A percentile compares a stretch with the other conserved stretches of the same genome.
These are phyloP conservation scores for Ganoderma leucocontextum DNA, from an alignment of 1,284 basidiomycete species.

Conservation along the genomic window DNA sequence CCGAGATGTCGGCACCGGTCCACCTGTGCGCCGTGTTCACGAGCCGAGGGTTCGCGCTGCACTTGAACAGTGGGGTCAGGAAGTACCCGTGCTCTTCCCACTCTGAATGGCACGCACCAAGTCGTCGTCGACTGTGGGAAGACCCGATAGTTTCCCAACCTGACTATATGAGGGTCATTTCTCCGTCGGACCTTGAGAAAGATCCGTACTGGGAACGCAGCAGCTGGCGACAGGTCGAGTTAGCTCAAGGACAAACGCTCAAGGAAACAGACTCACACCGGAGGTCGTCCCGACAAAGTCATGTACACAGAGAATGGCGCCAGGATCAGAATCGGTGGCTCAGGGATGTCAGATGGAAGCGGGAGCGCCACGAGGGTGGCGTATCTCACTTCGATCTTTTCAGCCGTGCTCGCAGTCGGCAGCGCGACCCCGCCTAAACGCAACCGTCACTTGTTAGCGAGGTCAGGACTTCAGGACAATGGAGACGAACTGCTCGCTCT, in stretches of 20 bases:
- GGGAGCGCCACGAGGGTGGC: constrained; percentile 64
- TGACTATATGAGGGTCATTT: constrained; percentile 40
- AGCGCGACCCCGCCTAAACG: constrained; percentile 14
- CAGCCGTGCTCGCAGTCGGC: constrained; percentile 49
- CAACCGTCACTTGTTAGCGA: background rate
- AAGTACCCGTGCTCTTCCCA: constrained; percentile 83
- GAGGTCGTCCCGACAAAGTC: constrained; percentile 72
- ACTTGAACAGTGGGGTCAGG: constrained; percentile 75
- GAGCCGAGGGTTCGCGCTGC: constrained; percentile 71
- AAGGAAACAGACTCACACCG: constrained; percentile 52
- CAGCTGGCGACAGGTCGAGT: constrained; percentile 13
- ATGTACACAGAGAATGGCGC: constrained; percentile 62
- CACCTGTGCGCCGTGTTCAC: constrained; percentile 77
- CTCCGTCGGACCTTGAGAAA: background rate
- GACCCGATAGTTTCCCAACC: constrained; percentile 69
- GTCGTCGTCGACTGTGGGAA: constrained; percentile 71
- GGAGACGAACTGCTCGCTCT: constrained; percentile 15
- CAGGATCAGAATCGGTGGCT: constrained; percentile 72
- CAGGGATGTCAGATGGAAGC: constrained; percentile 66
- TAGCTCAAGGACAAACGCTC: background rate
- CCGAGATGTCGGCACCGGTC: constrained; percentile 65
- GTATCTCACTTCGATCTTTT: constrained; percentile 61
- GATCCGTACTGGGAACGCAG: constrained; percentile 59
- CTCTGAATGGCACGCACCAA: constrained; percentile 68
- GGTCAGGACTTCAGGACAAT: no score